Evolutionary conservation across 805 yeast genomes (phyloP), one percentile per base, ranked within the genome.

Genomic region (Suhomyces prunicola): DNA sequence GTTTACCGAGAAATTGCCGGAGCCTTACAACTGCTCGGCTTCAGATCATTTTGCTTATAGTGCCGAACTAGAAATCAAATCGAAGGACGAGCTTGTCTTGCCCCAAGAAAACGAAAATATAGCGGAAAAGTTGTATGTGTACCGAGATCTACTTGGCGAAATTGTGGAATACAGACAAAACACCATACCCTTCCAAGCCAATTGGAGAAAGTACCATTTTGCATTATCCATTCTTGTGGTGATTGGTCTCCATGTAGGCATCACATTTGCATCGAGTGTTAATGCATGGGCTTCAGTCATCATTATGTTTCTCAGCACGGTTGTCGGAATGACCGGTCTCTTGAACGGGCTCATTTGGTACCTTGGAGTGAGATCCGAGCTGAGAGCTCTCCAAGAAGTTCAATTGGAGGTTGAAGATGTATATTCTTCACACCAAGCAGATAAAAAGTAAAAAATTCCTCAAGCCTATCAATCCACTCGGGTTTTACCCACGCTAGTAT

Each of bases 31-130:
- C 35, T 72, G 96, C 26, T 87, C 96, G 4, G 86, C 81, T 56
- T 90, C 97, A 0, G 99, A 94, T 65, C 99, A 94, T 73, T 94
- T 94, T 76, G 99, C 93, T 0, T 88, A 87, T 61, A 58, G 63
- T 48, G 70, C 70, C n/a, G 69, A 70, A 51, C 56, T 74, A 5
- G 39, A 46, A 19, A 49, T 74, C 31, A 46, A 42, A 8, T 26
- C 40, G 4, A 53, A 57, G 29, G 58, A 15, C 5, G 47, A 46
- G 19, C 46, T 41, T 5, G 46, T 36, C 10, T 45, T 46, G 9
- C 35, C 59, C 3, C n/a, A 31, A 8, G 46, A 54, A 17, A 36
- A 39, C n/a, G 50, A 45, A 4, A 48, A 56, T 27, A 15, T 59
- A 49, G 47, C 58, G 42, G 64, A 60, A n/a, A 62, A 54, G 36